Conservation (phyloP, 768 basidiomycete genomes). For the Termitomyces sp. region DNA sequence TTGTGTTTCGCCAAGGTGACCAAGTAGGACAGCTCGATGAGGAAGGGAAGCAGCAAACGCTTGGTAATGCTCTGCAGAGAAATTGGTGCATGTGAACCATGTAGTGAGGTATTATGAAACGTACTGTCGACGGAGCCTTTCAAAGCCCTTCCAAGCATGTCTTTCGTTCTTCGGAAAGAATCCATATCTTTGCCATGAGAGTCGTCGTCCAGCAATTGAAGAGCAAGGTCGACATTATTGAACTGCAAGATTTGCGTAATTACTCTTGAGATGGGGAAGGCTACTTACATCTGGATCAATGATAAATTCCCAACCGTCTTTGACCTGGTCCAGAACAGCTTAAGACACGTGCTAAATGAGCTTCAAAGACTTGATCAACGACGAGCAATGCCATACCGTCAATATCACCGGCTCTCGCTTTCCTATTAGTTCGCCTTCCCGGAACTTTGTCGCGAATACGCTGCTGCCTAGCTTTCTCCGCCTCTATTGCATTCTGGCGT, state of each 20-base stretch:
- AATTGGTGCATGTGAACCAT: neutral
- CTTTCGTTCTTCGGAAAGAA: constrained; percentile 75
- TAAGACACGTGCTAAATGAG: constrained; percentile 2
- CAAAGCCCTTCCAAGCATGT: constrained; percentile 72
- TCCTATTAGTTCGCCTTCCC: constrained; percentile 47
- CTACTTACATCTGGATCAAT: constrained; percentile 70
- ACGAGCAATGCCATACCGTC: constrained; percentile 54
- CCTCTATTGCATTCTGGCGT: constrained; percentile 56
- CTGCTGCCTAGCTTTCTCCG: constrained; percentile 62
- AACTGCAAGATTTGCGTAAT: constrained; percentile 48
- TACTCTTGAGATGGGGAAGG: neutral
- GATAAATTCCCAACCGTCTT: constrained; percentile 88
- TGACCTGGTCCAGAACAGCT: constrained; percentile 86
- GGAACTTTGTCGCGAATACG: constrained; percentile 67
- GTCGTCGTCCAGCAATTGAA: constrained; percentile 80
- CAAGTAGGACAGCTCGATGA: constrained; percentile 78
- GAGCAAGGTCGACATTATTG: constrained; percentile 90
- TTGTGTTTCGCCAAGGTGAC: constrained; percentile 71
- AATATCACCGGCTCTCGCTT: constrained; percentile 72
- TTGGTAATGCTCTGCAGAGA: constrained; percentile 74
- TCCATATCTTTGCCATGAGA: constrained; percentile 70
- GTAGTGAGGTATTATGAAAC: constrained; percentile 24
- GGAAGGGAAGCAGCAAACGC: constrained; percentile 93
- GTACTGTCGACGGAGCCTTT: constrained; percentile 87
- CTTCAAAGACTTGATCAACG: neutral